Conservation (phyloP, 805 yeast genomes). For the Yarrowia sp. region DNA sequence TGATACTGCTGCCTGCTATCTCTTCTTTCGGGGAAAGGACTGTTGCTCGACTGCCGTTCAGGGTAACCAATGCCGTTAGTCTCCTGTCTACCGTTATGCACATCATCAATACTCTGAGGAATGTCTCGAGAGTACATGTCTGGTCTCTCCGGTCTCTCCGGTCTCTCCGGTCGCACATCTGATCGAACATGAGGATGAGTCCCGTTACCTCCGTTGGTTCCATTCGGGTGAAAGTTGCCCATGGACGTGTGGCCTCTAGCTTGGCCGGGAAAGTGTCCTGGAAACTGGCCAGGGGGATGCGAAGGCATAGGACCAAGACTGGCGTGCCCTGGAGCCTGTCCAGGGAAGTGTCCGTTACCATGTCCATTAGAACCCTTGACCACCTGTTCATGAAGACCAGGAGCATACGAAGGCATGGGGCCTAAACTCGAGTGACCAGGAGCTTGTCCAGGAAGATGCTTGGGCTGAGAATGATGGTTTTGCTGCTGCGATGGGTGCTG, state of each 20-base stretch:
- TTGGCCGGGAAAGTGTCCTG: constrained; percentile 8
- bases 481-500: neutral
- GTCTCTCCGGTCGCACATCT: neutral
- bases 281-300: constrained; percentile 22
- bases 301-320: constrained; percentile 31
- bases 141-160: neutral
- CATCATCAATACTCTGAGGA: constrained; percentile 20
- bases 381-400: constrained; percentile 9
- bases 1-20: constrained; percentile 11
- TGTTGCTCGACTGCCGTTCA: neutral
- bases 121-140: constrained; percentile 9
- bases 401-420: constrained; percentile 25
- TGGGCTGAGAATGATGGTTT: neutral
- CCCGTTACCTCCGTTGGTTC: neutral
- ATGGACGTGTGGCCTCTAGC: constrained; percentile 3
- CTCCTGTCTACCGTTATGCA: neutral
- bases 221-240: neutral
- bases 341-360: constrained; percentile 18
- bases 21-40: constrained; percentile 12
- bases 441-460: constrained; percentile 14
- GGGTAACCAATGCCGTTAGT: neutral
- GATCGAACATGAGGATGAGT: neutral
- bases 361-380: neutral
- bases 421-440: constrained; percentile 29
- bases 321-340: constrained; percentile 21